Evolutionary conservation across 441 rosid species (phyloP).

Genomic region (Erysimum cheiri): DNA sequence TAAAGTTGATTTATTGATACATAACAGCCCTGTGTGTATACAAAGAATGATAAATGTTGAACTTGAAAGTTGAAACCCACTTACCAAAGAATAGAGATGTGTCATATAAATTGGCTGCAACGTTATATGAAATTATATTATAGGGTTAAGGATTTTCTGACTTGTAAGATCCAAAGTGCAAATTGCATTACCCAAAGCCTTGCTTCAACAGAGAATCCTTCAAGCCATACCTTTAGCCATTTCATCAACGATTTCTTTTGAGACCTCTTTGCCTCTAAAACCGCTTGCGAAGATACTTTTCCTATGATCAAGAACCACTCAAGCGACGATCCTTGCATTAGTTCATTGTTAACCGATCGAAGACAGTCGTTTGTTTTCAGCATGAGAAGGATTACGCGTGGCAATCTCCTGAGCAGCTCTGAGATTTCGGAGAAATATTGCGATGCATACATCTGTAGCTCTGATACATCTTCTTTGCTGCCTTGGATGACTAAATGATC

Average conservation of each 20-base stretch:
- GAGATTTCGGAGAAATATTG: slow-evolving; percentile 86
- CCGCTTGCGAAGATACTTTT: slow-evolving; percentile 84
- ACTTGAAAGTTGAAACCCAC: slow-evolving; percentile 32
- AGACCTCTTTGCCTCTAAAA: slow-evolving; percentile 74
- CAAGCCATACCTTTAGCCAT: slow-evolving; percentile 62
- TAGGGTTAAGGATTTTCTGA: slow-evolving; percentile 60
- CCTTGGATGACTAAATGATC: slow-evolving; percentile 92
- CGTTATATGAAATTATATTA: slow-evolving; percentile 27
- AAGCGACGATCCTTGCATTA: slow-evolving; percentile 77
- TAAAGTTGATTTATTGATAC: slow-evolving; percentile 20
- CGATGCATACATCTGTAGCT: slow-evolving; percentile 95
- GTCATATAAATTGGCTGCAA: not conserved
- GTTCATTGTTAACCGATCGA: slow-evolving; percentile 79
- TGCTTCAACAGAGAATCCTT: slow-evolving; percentile 64
- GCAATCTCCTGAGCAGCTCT: slow-evolving; percentile 91
- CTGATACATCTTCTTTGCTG: slow-evolving; percentile 68
- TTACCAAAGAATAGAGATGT: slow-evolving; percentile 34
- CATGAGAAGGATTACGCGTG: slow-evolving; percentile 88
- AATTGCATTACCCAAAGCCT: slow-evolving; percentile 73
- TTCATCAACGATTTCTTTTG: slow-evolving; percentile 59
- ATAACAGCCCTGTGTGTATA: slow-evolving; percentile 25
- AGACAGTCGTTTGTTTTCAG: slow-evolving; percentile 96
- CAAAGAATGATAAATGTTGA: slow-evolving; percentile 30
- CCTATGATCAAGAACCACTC: slow-evolving; percentile 84
- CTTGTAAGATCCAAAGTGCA: slow-evolving; percentile 68